Evolutionary conservation across 345 rosid species (phyloP), one percentile per base, ranked within the genome.

Genomic region (Anacardium occidentale): DNA sequence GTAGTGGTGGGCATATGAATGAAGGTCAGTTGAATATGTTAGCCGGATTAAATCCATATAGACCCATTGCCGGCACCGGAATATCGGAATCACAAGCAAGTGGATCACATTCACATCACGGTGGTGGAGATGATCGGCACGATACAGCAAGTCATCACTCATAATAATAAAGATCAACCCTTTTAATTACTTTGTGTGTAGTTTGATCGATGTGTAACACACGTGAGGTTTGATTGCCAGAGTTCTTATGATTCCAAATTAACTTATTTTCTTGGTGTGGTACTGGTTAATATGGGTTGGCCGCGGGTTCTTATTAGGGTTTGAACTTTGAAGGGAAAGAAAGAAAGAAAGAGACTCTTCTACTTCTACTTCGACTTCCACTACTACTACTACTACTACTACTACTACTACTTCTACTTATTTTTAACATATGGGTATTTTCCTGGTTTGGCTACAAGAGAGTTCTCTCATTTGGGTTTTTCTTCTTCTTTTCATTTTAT

Each of bases 61-160:
- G 92, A 61, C 82, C 78, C 20, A 73, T 81, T 26, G 70, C 82
- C 20, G 86, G 77, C 29, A 26, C 75, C 14, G 85, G 76, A 2
- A 14, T 79, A 21, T 79, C 86, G 3, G 95, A 94, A 25, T 90
- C 97, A 25, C 97, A 84, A 70, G 90, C 96, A 3, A 92, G 96
- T 62, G 92, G 87, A 40, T 90, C 98, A 21, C 98, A 86, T 56
- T 83, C 89, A 13, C 86, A 83, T 47, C 84, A 81, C 66, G 88
- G 78, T 22, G 80, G 81, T 42, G 85, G 82, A 1, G 93, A 88
- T 54, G 90, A 90, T 68, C 88, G 82, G 64, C 87, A 81, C 62
- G 97, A 89, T 65, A 75, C 85, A 10, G 77, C 78, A 21, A 85
- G 87, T 80, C 90, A 86, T 71, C 85, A 69, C 70, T 79, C 86